These are phyloP conservation scores for Hyaloscypha hepaticicola DNA, from an alignment of 495 filamentous ascomycete genomes.

Conservation along the genomic window DNA sequence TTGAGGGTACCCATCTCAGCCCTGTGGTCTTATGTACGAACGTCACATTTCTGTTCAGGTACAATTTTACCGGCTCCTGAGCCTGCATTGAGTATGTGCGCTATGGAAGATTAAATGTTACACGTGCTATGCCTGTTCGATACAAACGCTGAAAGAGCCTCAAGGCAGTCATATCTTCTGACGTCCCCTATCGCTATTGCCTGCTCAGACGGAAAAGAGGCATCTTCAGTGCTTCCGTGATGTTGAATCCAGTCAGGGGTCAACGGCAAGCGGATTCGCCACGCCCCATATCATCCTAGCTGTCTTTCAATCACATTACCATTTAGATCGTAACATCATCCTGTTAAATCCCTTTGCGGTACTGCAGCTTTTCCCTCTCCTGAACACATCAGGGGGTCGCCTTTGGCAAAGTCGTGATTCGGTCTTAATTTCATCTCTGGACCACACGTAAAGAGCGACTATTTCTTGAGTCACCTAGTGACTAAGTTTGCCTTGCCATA, in stretches of 20 bases:
- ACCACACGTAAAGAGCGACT: conserved; percentile 14
- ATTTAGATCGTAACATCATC: conserved; percentile 12
- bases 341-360: conserved; percentile 18
- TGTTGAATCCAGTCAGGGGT: conserved; percentile 14
- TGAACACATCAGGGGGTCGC: conserved; percentile 14
- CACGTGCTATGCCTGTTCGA: neutral
- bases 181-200: conserved; percentile 4
- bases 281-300: conserved; percentile 19
- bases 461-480: conserved; percentile 23
- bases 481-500: conserved; percentile 21
- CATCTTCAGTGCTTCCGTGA: conserved; percentile 14
- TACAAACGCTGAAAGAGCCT: conserved; percentile 12
- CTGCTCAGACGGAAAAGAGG: conserved; percentile 2
- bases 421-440: conserved; percentile 3
- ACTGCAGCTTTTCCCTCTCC: neutral
- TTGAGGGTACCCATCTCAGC: neutral
- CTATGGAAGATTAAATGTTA: neutral
- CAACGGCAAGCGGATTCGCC: conserved; percentile 26
- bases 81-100: neutral
- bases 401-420: conserved; percentile 11
- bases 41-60: neutral
- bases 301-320: conserved; percentile 18
- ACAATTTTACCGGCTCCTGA: neutral
- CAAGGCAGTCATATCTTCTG: conserved; percentile 23
- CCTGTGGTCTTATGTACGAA: neutral